Evolutionary conservation across 176 grass and related monocot genomes (phyloP), one percentile per base, ranked within the genome.

Genomic region (Echinochloa phyllopogon): DNA sequence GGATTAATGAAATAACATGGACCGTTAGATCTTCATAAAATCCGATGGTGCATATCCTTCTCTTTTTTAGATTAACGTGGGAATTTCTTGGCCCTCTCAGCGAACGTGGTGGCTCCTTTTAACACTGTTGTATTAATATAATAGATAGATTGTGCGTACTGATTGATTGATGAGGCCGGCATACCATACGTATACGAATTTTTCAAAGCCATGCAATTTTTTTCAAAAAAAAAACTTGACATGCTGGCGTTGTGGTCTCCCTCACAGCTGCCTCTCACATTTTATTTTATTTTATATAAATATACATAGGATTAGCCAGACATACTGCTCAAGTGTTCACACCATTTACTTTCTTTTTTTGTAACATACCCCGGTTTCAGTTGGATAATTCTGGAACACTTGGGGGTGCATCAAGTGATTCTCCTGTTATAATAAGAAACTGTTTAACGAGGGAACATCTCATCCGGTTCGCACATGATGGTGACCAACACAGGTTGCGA

Each of bases 391-490:
- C 24, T 23, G 78, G 85, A 39, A 45, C 59, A 29, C 55, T 57
- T 48, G 20, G 33, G 44, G 42, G 57, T 53, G 62, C 18, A 17
- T 6, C n/a, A 75, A 82, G 14, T 75, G 71, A 76, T 82, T 76
- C 69, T 61, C 61, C 16, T 8, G 3, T 44, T 23, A 74, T 5
- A 5, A 13, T 36, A 73, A 21, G 6, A 60, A 33, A 29, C 65
- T 77, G 44, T 84, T 8, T 24, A 69, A 69, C 16, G 76, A 88
- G 82, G 77, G 17, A 42, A 20, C 88, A 82, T 77, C 65, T 49
- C 72, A 49, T 86, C 57, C 47, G 60, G 73, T 83, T 59, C 84
- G 38, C 84, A 83, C 83, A 69, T 84, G 89, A 91, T 70, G 84
- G 24, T 75, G 85, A 74, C 85, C 61, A 84, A 21, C 76, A 63